Base-by-base conservation (phyloP, 2,329 filamentous ascomycete genomes). In the Diaporthe australafricana region DNA sequence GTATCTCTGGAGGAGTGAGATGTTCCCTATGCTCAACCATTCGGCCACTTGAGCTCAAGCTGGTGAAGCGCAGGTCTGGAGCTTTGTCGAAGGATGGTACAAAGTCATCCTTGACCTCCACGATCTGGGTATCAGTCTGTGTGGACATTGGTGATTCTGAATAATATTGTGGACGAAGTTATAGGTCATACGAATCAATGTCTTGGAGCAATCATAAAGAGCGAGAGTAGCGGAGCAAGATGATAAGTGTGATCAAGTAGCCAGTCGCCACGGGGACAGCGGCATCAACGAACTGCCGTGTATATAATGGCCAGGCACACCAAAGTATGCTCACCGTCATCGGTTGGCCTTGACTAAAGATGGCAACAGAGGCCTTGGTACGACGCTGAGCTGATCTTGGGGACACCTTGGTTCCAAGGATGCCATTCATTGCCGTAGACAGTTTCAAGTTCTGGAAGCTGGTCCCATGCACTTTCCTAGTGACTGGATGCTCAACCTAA, bases 381-480 rank as follows among this genome's bases (percentile, higher is more conserved):
- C 45, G 48, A 65, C 60, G 60, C n/a, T 65, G 45, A 25, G 27
- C 60, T 50, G 45, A 38, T 25, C 60, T 65, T 38, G 30, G 60
- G 60, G 45, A 30, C 11, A 65, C 45, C 60, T 27, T 35, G 60
- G 45, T 35, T 32, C 60, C 60, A 38, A 50, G 60, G 30, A 32
- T 65, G 60, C 50, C 60, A 45, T 65, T 65, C 60, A 50, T 50
- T 50, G n/a, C 60, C 45, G 45, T 65, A 50, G 60, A n/a, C 20
- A 42, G 42, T 65, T 65, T 65, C 60, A 65, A 65, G 45, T 63
- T 63, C 60, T 63, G 50, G 60, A 50, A 50, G 45, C 30, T n/a
- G 60, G 60, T 50, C 45, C 60, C 60, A 65, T 65, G 60, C 60
- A 35, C 30, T 38, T 48, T 20, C 45, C 42, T 30, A 38, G 30